A percentile compares a stretch with the other conserved stretches of the same genome.
Evolutionary conservation across 2,329 filamentous ascomycete species (phyloP).

Genomic region (Aspergillus eucalypticola): DNA sequence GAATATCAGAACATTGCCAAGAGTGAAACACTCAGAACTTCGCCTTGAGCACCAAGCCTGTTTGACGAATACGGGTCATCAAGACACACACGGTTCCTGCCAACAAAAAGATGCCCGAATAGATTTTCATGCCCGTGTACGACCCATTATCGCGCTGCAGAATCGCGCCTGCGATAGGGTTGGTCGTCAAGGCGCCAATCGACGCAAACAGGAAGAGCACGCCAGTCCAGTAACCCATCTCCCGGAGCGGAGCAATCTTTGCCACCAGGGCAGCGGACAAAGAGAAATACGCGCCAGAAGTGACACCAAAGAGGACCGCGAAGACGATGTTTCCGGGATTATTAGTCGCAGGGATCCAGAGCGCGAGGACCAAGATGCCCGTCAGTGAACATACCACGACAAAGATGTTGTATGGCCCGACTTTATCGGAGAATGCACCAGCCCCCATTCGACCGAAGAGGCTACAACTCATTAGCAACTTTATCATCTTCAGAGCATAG

Average conservation of each 20-base stretch:
- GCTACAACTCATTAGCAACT: not conserved
- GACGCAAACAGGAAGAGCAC: slow-evolving; percentile 6
- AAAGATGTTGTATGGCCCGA: slow-evolving; percentile 11
- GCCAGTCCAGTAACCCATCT: slow-evolving; percentile 10
- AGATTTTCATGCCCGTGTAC: slow-evolving; percentile 7
- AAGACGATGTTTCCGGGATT: slow-evolving; percentile 2
- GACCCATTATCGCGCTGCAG: not conserved
- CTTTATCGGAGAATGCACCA: not conserved
- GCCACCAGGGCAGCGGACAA: slow-evolving; percentile 5
- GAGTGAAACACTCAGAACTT: slow-evolving; percentile 9
- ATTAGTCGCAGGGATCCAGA: slow-evolving; percentile 8
- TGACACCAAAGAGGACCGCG: slow-evolving; percentile 5
- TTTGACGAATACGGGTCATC: not conserved
- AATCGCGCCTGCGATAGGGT: slow-evolving; percentile 11
- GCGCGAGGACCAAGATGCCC: slow-evolving; percentile 7
- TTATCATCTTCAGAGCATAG: too few relatives aligned
- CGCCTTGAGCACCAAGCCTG: slow-evolving; percentile 2
- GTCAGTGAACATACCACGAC: not conserved
- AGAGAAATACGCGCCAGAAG: slow-evolving; percentile 8
- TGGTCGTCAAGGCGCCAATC: slow-evolving; percentile 5
- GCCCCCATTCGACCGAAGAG: slow-evolving; percentile 8
- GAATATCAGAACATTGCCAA: too few relatives aligned
- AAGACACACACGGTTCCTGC: slow-evolving; percentile 3
- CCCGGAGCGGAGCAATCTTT: not conserved
- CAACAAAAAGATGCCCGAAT: slow-evolving; percentile 3